phyloP scores from a whole-genome alignment of 306 rosid species.

The Ceratonia siliqua region DNA sequence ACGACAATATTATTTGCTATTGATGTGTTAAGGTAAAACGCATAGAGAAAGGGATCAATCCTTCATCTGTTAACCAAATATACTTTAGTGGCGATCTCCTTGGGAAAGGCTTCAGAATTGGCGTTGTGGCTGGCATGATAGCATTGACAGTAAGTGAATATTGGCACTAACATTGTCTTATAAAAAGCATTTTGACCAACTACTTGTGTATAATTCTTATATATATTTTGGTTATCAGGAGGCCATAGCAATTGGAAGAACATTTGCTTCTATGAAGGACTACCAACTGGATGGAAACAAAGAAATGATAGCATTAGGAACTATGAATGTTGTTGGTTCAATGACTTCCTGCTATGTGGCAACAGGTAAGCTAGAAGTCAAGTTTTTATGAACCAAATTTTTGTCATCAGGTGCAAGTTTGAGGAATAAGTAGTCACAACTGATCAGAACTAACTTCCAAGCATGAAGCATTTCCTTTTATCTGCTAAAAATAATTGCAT shows the following conservation, averaged over 20 bases:
- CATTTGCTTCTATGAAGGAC: constrained; percentile 94
- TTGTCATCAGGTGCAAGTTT: neutral
- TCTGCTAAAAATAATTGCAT: neutral
- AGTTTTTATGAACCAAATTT: neutral
- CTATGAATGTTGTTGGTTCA: constrained; percentile 90
- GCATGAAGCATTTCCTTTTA: neutral
- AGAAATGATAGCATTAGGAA: constrained; percentile 95
- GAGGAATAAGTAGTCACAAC: neutral
- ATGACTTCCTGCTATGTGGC: constrained; percentile 97
- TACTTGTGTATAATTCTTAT: constrained; percentile 18
- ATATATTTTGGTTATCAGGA: constrained; percentile 59
- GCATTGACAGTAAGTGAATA: constrained; percentile 81
- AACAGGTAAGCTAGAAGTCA: constrained; percentile 61
- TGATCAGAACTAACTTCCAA: neutral
- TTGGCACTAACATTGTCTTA: constrained; percentile 5
- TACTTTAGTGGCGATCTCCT: constrained; percentile 73
- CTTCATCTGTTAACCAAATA: constrained; percentile 73
- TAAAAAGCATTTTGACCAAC: constrained; percentile 16
- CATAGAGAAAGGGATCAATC: constrained; percentile 84
- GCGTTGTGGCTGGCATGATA: constrained; percentile 83
- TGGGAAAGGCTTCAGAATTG: constrained; percentile 78
- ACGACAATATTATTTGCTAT: constrained; percentile 10
- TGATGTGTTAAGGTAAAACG: constrained; percentile 66
- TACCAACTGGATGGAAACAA: constrained; percentile 95
- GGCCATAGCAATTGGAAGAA: constrained; percentile 97